phyloP scores from a whole-genome alignment of 306 rosid species.

The Glycine latifolia region DNA sequence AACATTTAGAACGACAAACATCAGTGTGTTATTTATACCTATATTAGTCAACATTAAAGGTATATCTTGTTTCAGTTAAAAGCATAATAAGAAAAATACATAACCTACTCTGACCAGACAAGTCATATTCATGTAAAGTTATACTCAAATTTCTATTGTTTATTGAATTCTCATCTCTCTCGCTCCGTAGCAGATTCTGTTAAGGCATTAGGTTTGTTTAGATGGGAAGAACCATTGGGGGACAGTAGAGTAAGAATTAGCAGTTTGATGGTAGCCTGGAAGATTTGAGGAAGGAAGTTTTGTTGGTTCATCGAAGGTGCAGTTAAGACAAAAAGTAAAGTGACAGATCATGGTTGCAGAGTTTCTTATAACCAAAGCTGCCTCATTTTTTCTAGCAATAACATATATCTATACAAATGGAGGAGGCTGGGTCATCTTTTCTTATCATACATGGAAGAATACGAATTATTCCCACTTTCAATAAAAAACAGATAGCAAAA shows the following conservation, averaged over 20 bases:
- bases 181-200: neutral
- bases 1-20: conserved; percentile 23
- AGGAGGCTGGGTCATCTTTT: neutral
- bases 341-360: neutral
- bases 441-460: conserved; percentile 14
- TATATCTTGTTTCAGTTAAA: conserved; percentile 1
- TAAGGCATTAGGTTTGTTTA: neutral
- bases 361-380: neutral
- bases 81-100: neutral
- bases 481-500: neutral
- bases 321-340: neutral
- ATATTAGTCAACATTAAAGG: neutral
- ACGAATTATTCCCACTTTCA: neutral
- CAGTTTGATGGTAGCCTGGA: neutral
- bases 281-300: no score
- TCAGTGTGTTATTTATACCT: neutral
- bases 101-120: neutral
- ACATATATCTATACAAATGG: neutral
- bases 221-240: no score
- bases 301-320: neutral
- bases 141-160: conserved; percentile 4
- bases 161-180: conserved; percentile 10
- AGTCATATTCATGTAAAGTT: conserved; percentile 19
- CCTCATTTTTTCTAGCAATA: neutral
- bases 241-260: no score